Evolutionary conservation across 768 basidiomycete species (phyloP).

Genomic region (Amylocystis lapponica): DNA sequence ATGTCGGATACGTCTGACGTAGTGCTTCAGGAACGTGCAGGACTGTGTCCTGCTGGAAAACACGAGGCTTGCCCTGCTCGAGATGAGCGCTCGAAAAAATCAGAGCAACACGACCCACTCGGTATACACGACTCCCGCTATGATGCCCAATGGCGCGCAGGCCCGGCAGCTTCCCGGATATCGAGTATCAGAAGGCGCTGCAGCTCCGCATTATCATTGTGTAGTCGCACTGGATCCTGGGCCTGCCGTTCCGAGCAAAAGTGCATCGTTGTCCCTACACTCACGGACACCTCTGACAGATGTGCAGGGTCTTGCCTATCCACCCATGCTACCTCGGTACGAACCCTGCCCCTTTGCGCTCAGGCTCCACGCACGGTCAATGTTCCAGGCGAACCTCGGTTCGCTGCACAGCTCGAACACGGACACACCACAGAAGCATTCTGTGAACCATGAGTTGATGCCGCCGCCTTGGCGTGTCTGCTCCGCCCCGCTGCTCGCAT

Average conservation of each 20-base stretch:
- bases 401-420: slow-evolving; percentile 33
- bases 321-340: slow-evolving; percentile 75
- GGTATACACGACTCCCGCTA: slow-evolving; percentile 86
- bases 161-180: slow-evolving; percentile 59
- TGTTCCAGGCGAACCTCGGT: slow-evolving; percentile 64
- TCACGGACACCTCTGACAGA: not conserved
- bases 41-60: slow-evolving; percentile 73
- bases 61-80: slow-evolving; percentile 68
- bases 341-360: slow-evolving; percentile 40
- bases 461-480: slow-evolving; percentile 44
- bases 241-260: slow-evolving; percentile 83
- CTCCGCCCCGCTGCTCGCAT: slow-evolving; percentile 35
- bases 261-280: slow-evolving; percentile 31
- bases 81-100: slow-evolving; percentile 86
- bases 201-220: slow-evolving; percentile 93
- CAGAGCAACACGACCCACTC: slow-evolving; percentile 98
- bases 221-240: slow-evolving; percentile 88
- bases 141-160: slow-evolving; percentile 52
- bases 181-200: slow-evolving; percentile 89
- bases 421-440: slow-evolving; percentile 19
- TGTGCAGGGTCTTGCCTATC: slow-evolving; percentile 77
- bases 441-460: slow-evolving; percentile 60
- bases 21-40: slow-evolving; percentile 84
- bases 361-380: slow-evolving; percentile 53
- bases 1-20: slow-evolving; percentile 95